A percentile compares a stretch with the other conserved stretches of the same genome.
These are phyloP conservation scores for Seiridium cupressi DNA, from an alignment of 2,329 filamentous ascomycete genomes.

Conservation along the genomic window DNA sequence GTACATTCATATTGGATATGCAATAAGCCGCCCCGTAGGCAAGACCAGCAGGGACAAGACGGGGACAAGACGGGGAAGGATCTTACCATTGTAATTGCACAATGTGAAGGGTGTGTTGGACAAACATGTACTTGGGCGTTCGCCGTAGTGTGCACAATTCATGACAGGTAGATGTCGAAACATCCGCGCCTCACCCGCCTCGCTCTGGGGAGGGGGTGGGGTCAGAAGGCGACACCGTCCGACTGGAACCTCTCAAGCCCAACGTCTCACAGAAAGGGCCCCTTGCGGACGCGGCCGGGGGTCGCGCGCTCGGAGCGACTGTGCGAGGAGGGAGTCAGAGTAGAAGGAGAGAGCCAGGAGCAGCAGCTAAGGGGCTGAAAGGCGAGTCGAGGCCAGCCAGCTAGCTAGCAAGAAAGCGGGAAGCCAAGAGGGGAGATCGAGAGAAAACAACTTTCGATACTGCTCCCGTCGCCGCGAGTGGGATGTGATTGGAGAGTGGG, in stretches of 20 bases:
- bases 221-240: slow-evolving; percentile 13
- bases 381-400: not conserved
- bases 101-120: slow-evolving; percentile 31
- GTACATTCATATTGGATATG: slow-evolving; percentile 27
- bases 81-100: slow-evolving; percentile 33
- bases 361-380: slow-evolving; percentile 8
- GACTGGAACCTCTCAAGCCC: not conserved
- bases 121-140: slow-evolving; percentile 27
- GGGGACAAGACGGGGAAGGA: slow-evolving; percentile 18
- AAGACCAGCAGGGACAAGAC: slow-evolving; percentile 20
- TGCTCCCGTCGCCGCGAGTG: not conserved
- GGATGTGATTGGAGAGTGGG: slow-evolving; percentile 8
- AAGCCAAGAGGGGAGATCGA: slow-evolving; percentile 6
- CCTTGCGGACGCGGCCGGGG: slow-evolving; percentile 4
- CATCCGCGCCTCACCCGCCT: slow-evolving; percentile 27
- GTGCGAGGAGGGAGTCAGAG: slow-evolving; percentile 3
- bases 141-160: slow-evolving; percentile 20
- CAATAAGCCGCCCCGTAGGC: slow-evolving; percentile 28
- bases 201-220: slow-evolving; percentile 26
- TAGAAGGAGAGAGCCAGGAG: not conserved
- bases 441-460: not conserved
- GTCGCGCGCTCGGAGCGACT: not conserved
- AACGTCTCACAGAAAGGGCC: slow-evolving; percentile 8
- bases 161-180: slow-evolving; percentile 14
- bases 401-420: slow-evolving; percentile 8